Evolutionary conservation across 345 rosid species (phyloP).

Genomic region (Cardamine occulta): DNA sequence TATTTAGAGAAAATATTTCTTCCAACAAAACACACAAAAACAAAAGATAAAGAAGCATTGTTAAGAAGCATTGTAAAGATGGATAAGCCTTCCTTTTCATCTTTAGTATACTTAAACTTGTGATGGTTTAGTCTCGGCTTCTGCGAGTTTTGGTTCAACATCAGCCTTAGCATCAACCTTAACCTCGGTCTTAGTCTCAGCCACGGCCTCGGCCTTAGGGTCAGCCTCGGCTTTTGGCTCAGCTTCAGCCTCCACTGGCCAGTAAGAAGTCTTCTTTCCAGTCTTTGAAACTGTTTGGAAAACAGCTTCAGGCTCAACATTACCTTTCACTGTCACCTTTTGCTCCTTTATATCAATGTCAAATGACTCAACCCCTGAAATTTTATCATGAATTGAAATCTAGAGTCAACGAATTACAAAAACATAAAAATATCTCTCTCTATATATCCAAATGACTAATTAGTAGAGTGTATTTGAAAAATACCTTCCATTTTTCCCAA

Average conservation of each 20-base stretch:
- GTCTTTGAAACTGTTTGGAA: conserved; percentile 87
- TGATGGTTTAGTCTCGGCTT: conserved; percentile 37
- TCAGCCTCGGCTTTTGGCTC: conserved; percentile 39
- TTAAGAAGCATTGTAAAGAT: conserved; percentile 2
- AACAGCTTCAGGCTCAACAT: conserved; percentile 81
- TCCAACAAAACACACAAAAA: conserved; percentile 24
- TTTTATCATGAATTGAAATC: background rate
- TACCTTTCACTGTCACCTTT: conserved; percentile 91
- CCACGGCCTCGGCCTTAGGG: conserved; percentile 9
- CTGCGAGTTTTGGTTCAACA: conserved; percentile 33
- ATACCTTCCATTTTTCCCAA: conserved; percentile 89
- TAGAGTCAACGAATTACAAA: conserved; percentile 2
- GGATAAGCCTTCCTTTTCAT: conserved; percentile 13
- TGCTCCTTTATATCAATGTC: conserved; percentile 83
- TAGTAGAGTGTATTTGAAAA: background rate
- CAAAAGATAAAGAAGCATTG: conserved; percentile 17
- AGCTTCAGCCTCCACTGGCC: conserved; percentile 66
- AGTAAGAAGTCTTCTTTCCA: conserved; percentile 82
- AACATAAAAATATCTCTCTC: background rate
- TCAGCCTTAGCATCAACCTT: conserved; percentile 37
- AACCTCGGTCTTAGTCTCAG: conserved; percentile 21
- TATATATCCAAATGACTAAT: background rate
- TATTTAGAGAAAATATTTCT: conserved; percentile 15
- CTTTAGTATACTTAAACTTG: conserved; percentile 27
- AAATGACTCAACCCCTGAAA: conserved; percentile 76